These are phyloP conservation scores for Hyaloraphidium curvatum DNA, from an alignment of 192 early-diverging fungal species.

Conservation along the genomic window DNA sequence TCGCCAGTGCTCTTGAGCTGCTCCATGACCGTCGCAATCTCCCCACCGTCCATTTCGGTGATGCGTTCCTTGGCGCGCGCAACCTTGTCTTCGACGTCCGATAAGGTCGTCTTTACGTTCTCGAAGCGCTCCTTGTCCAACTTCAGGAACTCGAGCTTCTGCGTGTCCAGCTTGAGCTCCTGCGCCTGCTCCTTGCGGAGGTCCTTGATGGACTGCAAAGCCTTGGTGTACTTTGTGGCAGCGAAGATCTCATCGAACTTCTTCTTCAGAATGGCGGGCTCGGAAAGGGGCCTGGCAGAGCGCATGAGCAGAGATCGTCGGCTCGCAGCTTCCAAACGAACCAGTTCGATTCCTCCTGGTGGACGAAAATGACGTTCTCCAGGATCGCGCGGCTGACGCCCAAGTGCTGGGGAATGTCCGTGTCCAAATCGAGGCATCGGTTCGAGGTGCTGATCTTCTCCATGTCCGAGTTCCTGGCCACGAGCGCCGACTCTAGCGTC, in stretches of 20 bases:
- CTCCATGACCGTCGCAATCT: not conserved
- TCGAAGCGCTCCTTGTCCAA: slow-evolving; percentile 52
- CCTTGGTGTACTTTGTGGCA: slow-evolving; percentile 78
- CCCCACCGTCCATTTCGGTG: slow-evolving; percentile 9
- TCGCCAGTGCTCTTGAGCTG: slow-evolving; percentile 20
- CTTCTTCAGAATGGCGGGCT: slow-evolving; percentile 71
- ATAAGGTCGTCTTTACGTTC: slow-evolving; percentile 17
- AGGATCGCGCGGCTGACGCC: slow-evolving; percentile 82
- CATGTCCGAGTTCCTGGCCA: slow-evolving; percentile 29
- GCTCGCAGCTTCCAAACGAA: slow-evolving; percentile 6
- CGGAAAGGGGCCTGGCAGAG: slow-evolving; percentile 61
- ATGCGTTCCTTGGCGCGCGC: slow-evolving; percentile 7
- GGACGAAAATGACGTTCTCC: slow-evolving; percentile 97
- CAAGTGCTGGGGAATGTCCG: slow-evolving; percentile 59
- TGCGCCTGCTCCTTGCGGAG: slow-evolving; percentile 46
- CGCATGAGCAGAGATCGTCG: not conserved
- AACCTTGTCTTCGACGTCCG: slow-evolving; percentile 8
- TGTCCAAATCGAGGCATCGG: slow-evolving; percentile 70
- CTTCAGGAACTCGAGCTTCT: slow-evolving; percentile 42
- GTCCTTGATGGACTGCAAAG: slow-evolving; percentile 58
- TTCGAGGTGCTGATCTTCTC: slow-evolving; percentile 48
- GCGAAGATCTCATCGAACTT: slow-evolving; percentile 98
- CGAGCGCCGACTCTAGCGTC: slow-evolving; percentile 61
- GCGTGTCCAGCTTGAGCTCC: slow-evolving; percentile 39
- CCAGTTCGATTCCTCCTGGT: slow-evolving; percentile 96